Conservation (phyloP, 2,329 filamentous ascomycete genomes). For the Gyromitra esculenta region DNA sequence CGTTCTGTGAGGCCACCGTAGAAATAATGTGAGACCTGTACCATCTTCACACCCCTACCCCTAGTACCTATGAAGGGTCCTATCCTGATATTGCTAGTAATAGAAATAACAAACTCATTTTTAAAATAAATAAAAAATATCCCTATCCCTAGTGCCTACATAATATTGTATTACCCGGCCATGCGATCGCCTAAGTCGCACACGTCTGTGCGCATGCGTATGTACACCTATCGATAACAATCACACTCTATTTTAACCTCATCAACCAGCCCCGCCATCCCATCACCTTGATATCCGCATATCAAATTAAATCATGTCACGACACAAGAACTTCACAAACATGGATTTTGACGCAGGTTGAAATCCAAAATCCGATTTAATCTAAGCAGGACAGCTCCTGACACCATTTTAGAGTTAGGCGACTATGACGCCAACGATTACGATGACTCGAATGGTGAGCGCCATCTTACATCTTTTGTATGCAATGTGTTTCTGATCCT, state of each 20-base stretch:
- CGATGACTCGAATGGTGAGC: slow-evolving; percentile 59
- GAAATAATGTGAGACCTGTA: too few relatives aligned
- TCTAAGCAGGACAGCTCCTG: slow-evolving; percentile 55
- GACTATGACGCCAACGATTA: slow-evolving; percentile 64
- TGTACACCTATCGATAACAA: slow-evolving; percentile 18
- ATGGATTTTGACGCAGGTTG: slow-evolving; percentile 59
- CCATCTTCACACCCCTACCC: too few relatives aligned
- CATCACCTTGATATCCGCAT: background rate
- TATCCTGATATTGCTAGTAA: too few relatives aligned
- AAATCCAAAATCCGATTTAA: background rate
- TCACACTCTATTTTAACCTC: slow-evolving; percentile 25
- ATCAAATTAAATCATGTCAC: slow-evolving; percentile 59
- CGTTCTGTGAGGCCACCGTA: too few relatives aligned
- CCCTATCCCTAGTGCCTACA: background rate
- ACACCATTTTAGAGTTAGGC: slow-evolving; percentile 63
- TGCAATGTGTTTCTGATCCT: slow-evolving; percentile 11
- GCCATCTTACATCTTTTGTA: background rate
- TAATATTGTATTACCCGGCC: slow-evolving; percentile 34
- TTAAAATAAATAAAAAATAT: too few relatives aligned
- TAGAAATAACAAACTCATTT: too few relatives aligned
- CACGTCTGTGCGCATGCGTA: background rate
- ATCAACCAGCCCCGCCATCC: slow-evolving; percentile 41
- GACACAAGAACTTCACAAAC: slow-evolving; percentile 61
- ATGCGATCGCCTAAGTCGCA: background rate
- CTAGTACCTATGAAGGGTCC: too few relatives aligned